Conservation (phyloP, 805 yeast species). For the Hanseniaspora clermontiae region DNA sequence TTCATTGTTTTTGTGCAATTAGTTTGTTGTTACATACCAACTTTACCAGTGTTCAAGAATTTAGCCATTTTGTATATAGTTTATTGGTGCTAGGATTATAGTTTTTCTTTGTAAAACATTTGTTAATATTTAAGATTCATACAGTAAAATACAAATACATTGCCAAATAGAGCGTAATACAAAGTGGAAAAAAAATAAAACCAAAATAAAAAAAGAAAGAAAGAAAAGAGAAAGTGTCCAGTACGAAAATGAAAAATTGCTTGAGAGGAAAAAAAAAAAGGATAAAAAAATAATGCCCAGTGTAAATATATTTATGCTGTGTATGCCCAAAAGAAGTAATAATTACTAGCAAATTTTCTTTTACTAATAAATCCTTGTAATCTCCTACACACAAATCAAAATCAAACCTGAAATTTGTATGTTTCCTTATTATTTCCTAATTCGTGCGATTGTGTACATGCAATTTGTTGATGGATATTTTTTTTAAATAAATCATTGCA, state of each 20-base stretch:
- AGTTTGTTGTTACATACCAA: slow-evolving; percentile 37
- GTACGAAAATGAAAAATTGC: background rate
- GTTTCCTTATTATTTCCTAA: too few relatives aligned
- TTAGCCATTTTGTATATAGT: slow-evolving; percentile 62
- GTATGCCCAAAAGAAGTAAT: background rate
- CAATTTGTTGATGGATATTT: too few relatives aligned
- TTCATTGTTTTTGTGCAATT: background rate
- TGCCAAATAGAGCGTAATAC: background rate
- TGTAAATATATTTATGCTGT: background rate
- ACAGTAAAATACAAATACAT: background rate
- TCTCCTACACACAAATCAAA: background rate
- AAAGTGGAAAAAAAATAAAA: background rate
- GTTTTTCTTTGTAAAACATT: background rate
- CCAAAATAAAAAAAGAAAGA: background rate
- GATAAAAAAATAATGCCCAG: background rate
- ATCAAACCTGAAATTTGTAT: too few relatives aligned
- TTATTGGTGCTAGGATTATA: slow-evolving; percentile 11
- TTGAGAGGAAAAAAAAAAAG: too few relatives aligned
- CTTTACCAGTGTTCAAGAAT: slow-evolving; percentile 99
- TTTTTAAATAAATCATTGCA: too few relatives aligned
- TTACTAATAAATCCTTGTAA: background rate
- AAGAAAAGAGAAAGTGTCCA: background rate
- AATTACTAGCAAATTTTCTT: background rate
- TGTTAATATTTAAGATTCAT: background rate
- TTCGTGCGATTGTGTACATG: too few relatives aligned